phyloP scores from a whole-genome alignment of 106 monocot species.

The Dioscorea alata region DNA sequence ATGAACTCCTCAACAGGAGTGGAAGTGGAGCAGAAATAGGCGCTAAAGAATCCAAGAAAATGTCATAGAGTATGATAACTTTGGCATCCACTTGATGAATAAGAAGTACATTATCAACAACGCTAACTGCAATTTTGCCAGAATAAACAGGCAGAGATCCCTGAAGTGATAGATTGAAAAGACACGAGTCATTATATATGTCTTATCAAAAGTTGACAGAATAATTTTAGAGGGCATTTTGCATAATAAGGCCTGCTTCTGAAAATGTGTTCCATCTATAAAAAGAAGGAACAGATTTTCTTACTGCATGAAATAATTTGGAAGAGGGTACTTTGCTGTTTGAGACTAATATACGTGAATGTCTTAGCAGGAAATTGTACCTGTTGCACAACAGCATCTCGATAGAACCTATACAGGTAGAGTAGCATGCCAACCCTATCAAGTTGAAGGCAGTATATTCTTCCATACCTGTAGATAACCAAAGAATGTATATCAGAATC shows the following conservation, averaged over 20 bases:
- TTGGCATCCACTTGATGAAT: constrained; percentile 97
- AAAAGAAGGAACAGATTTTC: too few species aligned
- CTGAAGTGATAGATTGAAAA: constrained; percentile 29
- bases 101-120: constrained; percentile 87
- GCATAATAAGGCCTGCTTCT: too few species aligned
- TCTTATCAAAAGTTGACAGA: too few species aligned
- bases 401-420: constrained; percentile 85
- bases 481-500: background rate
- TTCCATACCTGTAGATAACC: constrained; percentile 69
- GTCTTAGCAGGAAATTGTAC: constrained; percentile 19
- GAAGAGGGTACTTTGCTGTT: too few species aligned
- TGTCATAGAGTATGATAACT: constrained; percentile 88
- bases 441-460: constrained; percentile 91
- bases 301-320: too few species aligned
- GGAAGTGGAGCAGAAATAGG: constrained; percentile 98
- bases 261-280: too few species aligned
- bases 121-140: constrained; percentile 69
- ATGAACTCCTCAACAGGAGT: constrained; percentile 52
- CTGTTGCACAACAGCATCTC: constrained; percentile 97
- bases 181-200: background rate
- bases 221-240: too few species aligned
- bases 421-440: constrained; percentile 69
- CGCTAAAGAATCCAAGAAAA: constrained; percentile 67
- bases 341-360: too few species aligned
- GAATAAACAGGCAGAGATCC: constrained; percentile 80